Base-by-base conservation (phyloP, 2,329 filamentous ascomycete genomes). In the Colletotrichum sp. region DNA sequence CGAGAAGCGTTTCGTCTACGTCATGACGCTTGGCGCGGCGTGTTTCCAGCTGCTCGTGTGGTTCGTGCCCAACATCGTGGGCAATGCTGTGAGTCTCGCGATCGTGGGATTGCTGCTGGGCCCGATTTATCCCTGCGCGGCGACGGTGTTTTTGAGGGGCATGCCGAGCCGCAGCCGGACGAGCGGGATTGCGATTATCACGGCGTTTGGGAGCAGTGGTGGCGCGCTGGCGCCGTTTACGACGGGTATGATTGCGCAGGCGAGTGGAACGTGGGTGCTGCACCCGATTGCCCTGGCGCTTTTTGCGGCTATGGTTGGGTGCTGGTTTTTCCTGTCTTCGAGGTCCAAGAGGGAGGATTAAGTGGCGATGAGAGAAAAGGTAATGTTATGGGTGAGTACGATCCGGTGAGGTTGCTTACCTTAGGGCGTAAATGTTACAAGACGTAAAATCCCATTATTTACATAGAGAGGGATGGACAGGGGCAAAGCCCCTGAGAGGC, bases 71-170 rank as follows among this genome's bases (percentile, higher is more conserved):
- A 95, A 95, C 81, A 86, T 96, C n/a, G 86, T 95, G 34, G 92
- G 92, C 9, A 89, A 94, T 78, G 92, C 93, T n/a, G 92, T 94
- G 3, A 90, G 92, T 4, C 89, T 95, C 3, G 86, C 91, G 82
- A 85, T 97, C 26, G 89, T 97, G n/a, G 95, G 95, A 14, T 84
- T 97, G 9, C 83, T 97, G 34, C 87, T 98, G 1, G 95, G 95
- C 0, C 95, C 95, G 0, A 89, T 98, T 5, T 98, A 96, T 81
- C 95, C 95, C 0, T 96, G 94, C 81, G 91, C 93, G 0, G 89
- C 91, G 7, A 90, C 90, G 1, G 87, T 95, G 6, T 93, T 95
- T 78, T 89, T 92, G 71, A 86, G 90, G 39, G 85, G 89, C 36
- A 87, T 95, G 82, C 89, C 89, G n/a, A 86, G 90, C n/a, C 85